Evolutionary conservation across 2,329 filamentous ascomycete species (phyloP), one percentile per base, ranked within the genome.

Genomic region (Xylaria sp.): DNA sequence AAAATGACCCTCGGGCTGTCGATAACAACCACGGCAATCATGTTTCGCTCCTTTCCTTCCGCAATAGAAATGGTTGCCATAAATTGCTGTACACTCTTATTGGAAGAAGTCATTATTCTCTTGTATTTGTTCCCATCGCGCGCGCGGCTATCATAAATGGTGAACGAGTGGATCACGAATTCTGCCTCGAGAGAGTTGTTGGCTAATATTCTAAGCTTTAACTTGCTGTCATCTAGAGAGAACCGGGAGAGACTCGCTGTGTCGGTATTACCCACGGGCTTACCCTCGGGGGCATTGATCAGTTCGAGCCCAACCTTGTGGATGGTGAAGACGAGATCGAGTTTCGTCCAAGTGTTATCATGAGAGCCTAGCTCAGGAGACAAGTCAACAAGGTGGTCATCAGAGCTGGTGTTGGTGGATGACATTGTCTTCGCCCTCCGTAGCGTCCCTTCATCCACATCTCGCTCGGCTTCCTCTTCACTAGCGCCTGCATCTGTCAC

Each of bases 51-150:
- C 40, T 90, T 84, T 3, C 94, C 94, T 18, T 94, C 93, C 0
- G 94, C 94, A 81, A 99, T 97, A 0, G 94, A 97, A 3, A 99
- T 84, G 78, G 92, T 98, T 21, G 96, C 96, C 96, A 99, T 99
- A 77, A 99, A 94, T 75, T 99, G 97, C 79, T 98, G 94, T 54
- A 96, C 94, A 65, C 94, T 92, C 74, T 94, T 95, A 80, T 98
- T 98, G 76, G 94, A 94, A 64, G 97, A 91, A 1, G 94, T 94
- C 96, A 99, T 98, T 82, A 99, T 98, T 79, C 95, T 97, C 60
- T 94, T 90, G 85, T 97, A 99, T 78, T 97, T 98, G 83, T 98
- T 99, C 5, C 91, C 92, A 75, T 97, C 94, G 63, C 89, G 88
- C 4, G 90, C 90, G n/a, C 97, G 91, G 71, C 92, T 98, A 79